These are phyloP conservation scores for Populus hybrid DNA, from an alignment of 441 rosid genomes.

Conservation along the genomic window DNA sequence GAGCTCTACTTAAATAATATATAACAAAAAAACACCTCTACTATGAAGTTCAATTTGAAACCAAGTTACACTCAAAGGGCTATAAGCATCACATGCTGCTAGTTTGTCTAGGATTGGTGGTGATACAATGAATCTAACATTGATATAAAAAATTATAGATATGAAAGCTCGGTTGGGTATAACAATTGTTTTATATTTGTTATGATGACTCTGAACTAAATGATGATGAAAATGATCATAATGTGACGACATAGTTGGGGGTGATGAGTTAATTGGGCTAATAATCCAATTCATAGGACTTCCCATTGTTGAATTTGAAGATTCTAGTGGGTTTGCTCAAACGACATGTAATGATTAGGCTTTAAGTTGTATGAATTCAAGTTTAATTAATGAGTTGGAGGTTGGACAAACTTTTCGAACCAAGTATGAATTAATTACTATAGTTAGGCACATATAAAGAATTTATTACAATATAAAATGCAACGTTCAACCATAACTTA, in stretches of 20 bases:
- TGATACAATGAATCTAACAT: neutral
- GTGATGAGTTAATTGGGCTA: neutral
- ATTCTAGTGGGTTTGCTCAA: neutral
- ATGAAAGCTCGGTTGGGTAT: neutral
- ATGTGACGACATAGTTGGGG: neutral
- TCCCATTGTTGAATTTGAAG: neutral
- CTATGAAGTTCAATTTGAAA: neutral
- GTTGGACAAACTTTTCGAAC: neutral
- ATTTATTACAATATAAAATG: neutral
- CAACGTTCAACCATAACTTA: neutral
- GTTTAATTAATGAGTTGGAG: neutral
- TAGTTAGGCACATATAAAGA: no score
- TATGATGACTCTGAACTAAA: neutral
- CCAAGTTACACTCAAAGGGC: neutral
- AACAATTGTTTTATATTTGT: neutral
- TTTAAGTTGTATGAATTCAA: neutral
- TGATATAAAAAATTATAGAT: neutral
- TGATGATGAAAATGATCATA: no score
- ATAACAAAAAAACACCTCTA: neutral
- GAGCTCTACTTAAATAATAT: no score
- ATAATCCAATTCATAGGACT: neutral
- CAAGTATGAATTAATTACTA: neutral
- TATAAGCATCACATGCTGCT: neutral
- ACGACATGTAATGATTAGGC: neutral
- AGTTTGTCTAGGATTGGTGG: neutral